Evolutionary conservation across 768 basidiomycete genomes (phyloP).

Genomic region (Termitomyces sp.): DNA sequence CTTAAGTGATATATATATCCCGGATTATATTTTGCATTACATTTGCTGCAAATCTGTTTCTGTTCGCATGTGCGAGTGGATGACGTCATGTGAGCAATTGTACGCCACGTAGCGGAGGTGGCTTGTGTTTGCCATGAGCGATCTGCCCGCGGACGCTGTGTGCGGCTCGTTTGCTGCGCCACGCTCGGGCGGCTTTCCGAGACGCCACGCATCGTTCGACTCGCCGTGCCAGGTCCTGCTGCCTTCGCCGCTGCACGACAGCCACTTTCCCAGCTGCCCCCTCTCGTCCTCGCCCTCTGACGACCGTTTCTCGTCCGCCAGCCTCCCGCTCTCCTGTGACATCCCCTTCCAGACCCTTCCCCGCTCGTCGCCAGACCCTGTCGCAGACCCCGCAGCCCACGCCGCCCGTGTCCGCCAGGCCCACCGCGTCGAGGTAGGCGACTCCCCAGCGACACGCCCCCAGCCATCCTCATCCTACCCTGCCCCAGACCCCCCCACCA

Average conservation of each 20-base stretch:
- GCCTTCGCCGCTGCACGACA: slow-evolving; percentile 6
- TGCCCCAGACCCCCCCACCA: slow-evolving; percentile 52
- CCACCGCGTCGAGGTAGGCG: too few relatives aligned
- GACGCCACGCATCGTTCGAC: neutral
- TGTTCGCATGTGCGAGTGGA: too few relatives aligned
- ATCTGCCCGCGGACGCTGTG: too few relatives aligned
- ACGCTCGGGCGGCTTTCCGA: too few relatives aligned
- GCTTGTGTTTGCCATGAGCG: too few relatives aligned
- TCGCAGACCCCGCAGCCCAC: slow-evolving; percentile 6
- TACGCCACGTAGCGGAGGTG: too few relatives aligned
- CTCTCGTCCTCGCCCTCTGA: slow-evolving; percentile 36
- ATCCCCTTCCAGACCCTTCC: slow-evolving; percentile 44
- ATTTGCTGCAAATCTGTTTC: neutral
- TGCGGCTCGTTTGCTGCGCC: too few relatives aligned
- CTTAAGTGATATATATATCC: too few relatives aligned
- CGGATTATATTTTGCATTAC: too few relatives aligned
- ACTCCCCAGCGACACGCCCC: too few relatives aligned
- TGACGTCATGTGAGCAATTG: too few relatives aligned
- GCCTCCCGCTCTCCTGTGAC: slow-evolving; percentile 43
- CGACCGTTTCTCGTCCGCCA: slow-evolving; percentile 38
- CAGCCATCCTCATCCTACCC: slow-evolving; percentile 15
- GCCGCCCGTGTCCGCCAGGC: slow-evolving; percentile 5
- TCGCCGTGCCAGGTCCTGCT: neutral
- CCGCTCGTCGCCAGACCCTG: slow-evolving; percentile 2
- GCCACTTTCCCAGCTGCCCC: slow-evolving; percentile 40